Conservation (phyloP, 257 asterid species). For the Nicotiana sylvestris region DNA sequence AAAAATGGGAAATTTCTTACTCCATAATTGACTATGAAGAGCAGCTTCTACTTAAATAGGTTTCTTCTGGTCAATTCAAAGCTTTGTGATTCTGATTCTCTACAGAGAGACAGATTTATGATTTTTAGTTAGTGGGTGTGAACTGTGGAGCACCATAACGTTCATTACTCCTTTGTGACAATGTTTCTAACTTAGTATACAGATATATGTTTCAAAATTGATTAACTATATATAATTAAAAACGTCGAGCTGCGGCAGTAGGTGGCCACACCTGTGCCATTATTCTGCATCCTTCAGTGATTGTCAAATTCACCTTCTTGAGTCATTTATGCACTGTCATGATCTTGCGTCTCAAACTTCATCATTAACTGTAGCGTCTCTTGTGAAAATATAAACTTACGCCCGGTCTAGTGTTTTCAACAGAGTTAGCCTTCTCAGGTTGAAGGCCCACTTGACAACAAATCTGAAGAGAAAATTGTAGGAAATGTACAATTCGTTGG, state of each 20-base stretch:
- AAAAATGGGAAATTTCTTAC: not conserved
- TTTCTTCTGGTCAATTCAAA: not conserved
- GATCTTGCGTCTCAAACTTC: not conserved
- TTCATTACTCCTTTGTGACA: not conserved
- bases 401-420: not conserved
- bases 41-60: not conserved
- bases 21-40: not conserved
- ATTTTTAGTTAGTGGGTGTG: not conserved
- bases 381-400: not conserved
- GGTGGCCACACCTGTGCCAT: not conserved
- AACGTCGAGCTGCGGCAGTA: not conserved
- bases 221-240: not conserved
- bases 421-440: slow-evolving; percentile 49
- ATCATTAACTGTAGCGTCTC: not conserved
- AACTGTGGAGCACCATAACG: not conserved
- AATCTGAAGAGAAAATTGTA: slow-evolving; percentile 55
- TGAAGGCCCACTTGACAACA: slow-evolving; percentile 66
- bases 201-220: not conserved
- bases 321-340: not conserved
- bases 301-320: not conserved
- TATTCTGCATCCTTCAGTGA: not conserved
- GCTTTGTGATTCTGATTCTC: not conserved
- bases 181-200: not conserved
- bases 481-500: slow-evolving; percentile 93
- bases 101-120: not conserved